Conservation (phyloP, 306 rosid species). For the Sophora flavescens region DNA sequence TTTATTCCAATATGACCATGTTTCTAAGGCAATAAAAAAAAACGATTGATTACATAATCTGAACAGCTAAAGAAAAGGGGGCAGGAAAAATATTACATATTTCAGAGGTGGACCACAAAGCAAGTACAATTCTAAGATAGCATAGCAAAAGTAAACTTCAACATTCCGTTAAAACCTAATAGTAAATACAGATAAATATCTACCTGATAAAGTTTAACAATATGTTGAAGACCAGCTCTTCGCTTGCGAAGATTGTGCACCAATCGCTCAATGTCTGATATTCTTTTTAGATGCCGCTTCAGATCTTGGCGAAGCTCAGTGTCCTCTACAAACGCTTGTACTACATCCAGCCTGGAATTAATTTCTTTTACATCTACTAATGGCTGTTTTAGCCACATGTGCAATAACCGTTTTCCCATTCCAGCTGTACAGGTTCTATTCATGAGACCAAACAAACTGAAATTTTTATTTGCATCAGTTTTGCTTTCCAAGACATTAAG, state of each 20-base stretch:
- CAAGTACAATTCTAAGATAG: slow-evolving; percentile 39
- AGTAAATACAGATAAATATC: slow-evolving; percentile 3
- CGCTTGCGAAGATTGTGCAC: slow-evolving; percentile 77
- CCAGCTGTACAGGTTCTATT: slow-evolving; percentile 98
- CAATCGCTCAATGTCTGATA: slow-evolving; percentile 88
- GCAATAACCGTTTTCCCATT: slow-evolving; percentile 93
- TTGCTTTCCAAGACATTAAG: slow-evolving; percentile 90
- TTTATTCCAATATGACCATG: slow-evolving; percentile 21
- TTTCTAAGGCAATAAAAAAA: slow-evolving; percentile 8
- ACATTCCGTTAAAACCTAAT: slow-evolving; percentile 29
- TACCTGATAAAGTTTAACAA: slow-evolving; percentile 98
- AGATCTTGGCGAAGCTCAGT: slow-evolving; percentile 80
- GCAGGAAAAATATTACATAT: slow-evolving; percentile 6
- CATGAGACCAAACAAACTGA: slow-evolving; percentile 95
- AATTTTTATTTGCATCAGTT: slow-evolving; percentile 95
- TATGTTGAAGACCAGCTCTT: slow-evolving; percentile 89
- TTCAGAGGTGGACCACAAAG: slow-evolving; percentile 38
- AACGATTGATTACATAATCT: slow-evolving; percentile 7
- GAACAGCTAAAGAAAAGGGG: background rate
- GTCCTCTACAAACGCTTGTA: slow-evolving; percentile 94
- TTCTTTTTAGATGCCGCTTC: slow-evolving; percentile 92
- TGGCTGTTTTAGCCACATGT: slow-evolving; percentile 98
- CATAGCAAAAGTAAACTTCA: slow-evolving; percentile 27
- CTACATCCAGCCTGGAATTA: slow-evolving; percentile 83
- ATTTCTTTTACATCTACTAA: slow-evolving; percentile 80